Conservation (phyloP, 2,329 filamentous ascomycete genomes). For the Teratosphaeria zuluensis region DNA sequence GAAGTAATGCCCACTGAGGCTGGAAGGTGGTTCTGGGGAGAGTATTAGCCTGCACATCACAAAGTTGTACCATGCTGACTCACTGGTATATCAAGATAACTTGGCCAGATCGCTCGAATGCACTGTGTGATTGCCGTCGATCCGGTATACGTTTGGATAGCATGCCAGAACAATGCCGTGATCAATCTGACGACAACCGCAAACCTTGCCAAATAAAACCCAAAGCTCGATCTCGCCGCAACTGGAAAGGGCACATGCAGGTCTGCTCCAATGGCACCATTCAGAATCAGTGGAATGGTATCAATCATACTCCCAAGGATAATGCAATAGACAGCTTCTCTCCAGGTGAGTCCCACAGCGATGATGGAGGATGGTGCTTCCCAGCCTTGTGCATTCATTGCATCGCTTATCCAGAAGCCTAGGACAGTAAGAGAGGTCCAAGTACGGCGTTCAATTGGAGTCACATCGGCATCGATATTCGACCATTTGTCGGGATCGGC, state of each 20-base stretch:
- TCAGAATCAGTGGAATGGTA: slow-evolving; percentile 16
- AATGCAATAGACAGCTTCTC: slow-evolving; percentile 26
- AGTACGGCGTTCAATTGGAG: slow-evolving; percentile 35
- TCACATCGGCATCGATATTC: slow-evolving; percentile 38
- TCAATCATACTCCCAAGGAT: slow-evolving; percentile 26
- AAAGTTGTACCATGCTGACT: background rate
- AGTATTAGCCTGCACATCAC: background rate
- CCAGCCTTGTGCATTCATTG: slow-evolving; percentile 38
- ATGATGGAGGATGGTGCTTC: slow-evolving; percentile 38
- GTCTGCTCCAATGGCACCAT: slow-evolving; percentile 38
- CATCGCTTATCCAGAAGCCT: slow-evolving; percentile 39
- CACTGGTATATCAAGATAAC: slow-evolving; percentile 32
- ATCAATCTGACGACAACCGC: slow-evolving; percentile 45
- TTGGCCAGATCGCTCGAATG: slow-evolving; percentile 49
- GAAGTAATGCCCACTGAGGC: slow-evolving; percentile 45
- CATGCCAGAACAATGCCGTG: slow-evolving; percentile 53
- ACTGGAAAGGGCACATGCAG: slow-evolving; percentile 49
- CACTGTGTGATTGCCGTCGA: slow-evolving; percentile 44
- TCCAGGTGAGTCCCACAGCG: slow-evolving; percentile 36
- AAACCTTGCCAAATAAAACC: slow-evolving; percentile 48
- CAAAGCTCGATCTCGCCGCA: slow-evolving; percentile 46
- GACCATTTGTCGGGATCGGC: slow-evolving; percentile 33
- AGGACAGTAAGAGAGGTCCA: slow-evolving; percentile 35
- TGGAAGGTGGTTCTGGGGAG: slow-evolving; percentile 44
- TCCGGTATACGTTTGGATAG: slow-evolving; percentile 57